These are phyloP conservation scores for Capsicum rhomboideum DNA, from an alignment of 257 asterid species.

Conservation along the genomic window DNA sequence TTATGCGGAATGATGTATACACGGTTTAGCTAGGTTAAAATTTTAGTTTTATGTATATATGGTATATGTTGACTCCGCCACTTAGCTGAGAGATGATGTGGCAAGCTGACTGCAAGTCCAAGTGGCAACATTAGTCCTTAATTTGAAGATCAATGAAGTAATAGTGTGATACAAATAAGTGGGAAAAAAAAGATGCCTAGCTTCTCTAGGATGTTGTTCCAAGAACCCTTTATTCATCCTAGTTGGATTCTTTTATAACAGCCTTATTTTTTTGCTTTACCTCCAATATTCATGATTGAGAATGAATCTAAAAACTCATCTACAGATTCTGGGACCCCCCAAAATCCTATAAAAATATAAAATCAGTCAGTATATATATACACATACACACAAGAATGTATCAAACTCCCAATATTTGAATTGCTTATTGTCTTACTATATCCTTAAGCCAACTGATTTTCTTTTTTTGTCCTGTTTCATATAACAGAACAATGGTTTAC, in stretches of 20 bases:
- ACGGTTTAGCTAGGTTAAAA: too few species aligned
- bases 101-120: constrained; percentile 21
- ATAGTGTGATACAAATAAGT: too few species aligned
- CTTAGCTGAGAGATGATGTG: constrained; percentile 14
- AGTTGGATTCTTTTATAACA: constrained; percentile 55
- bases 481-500: constrained; percentile 16
- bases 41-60: too few species aligned
- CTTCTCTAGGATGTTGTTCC: constrained; percentile 76
- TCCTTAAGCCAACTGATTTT: background rate
- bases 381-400: constrained; percentile 25
- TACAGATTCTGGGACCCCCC: constrained; percentile 33
- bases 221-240: constrained; percentile 53
- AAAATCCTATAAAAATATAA: constrained; percentile 3
- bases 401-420: constrained; percentile 7
- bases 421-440: background rate
- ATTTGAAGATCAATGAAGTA: too few species aligned
- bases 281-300: constrained; percentile 39
- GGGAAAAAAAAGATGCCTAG: constrained; percentile 61
- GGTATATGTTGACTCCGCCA: too few species aligned
- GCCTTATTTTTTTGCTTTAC: constrained; percentile 30
- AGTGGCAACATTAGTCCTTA: constrained; percentile 42
- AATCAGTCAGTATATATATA: constrained; percentile 5
- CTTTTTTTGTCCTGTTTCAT: background rate
- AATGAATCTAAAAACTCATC: constrained; percentile 53
- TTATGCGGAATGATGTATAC: too few species aligned